Evolutionary conservation across 2,329 filamentous ascomycete genomes (phyloP), one percentile per base, ranked within the genome.

Genomic region (Tolypocladium amazonense): DNA sequence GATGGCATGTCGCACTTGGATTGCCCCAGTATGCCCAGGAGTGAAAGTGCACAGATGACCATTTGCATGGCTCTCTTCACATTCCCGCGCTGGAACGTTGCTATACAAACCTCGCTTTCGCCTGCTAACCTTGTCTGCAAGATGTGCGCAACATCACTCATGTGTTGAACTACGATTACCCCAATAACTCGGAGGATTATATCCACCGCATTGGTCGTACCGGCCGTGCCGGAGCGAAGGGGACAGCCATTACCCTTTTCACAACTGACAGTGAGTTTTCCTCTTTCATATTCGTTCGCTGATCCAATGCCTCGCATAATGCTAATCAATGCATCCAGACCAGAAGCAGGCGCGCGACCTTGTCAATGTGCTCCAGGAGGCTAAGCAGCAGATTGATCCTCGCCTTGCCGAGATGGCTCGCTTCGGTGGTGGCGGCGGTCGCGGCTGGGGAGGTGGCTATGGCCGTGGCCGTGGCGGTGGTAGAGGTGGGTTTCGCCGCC

Each of bases 91-190:
- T 85, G 83, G 82, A 83, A 79, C 76, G 77, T 83, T 86, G 82
- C 81, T 81, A 81, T 80, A 77, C 75, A 71, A 69, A 71, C 69
- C 66, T 52, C 70, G 74, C 76, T 76, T 72, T 81, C 80, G 79
- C 77, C 81, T 83, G 80, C 91, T 96, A 95, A 96, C 89, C 83
- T 85, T 77, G 83, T 75, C 47, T 71, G 70, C 70, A 71, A 97
- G 94, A 99, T 89, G 94, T 99, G 82, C 93, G 92, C 81, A 96
- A 99, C 85, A 99, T 99, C 82, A 97, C 94, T 79, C 94, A 99
- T 81, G 94, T 99, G 79, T 85, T 99, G 81, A 97, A 97, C 87
- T 97, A 97, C 90, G 94, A 97, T 77, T 97, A 97, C 79, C 93
- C 93, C 76, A 97, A 97, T 83, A 97, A 97, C 79, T 86, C 94